Base-by-base conservation (phyloP, 2,329 filamentous ascomycete genomes). In the Clonostachys byssicola region DNA sequence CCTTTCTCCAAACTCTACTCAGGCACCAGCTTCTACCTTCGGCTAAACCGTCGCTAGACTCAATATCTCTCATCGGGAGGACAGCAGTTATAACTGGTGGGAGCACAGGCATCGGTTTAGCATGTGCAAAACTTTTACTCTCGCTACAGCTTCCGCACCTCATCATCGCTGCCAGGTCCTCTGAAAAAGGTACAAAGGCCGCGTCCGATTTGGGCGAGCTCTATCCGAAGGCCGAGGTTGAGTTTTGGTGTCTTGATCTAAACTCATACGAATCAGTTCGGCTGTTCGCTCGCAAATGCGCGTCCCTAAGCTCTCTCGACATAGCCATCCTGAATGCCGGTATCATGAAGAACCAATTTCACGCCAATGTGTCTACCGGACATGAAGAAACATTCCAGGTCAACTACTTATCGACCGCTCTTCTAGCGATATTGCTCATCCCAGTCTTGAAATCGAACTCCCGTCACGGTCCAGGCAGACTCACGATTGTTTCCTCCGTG, bases 91-190 rank as follows among this genome's bases (percentile, higher is more conserved):
- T 75, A 12, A 74, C 72, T 0, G 73, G 73, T 2, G 56, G 62
- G 30, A 75, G 74, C 49, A 59, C 52, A 5, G 73, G 73, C 0
- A 56, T 76, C 1, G 73, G 73, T 4, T 56, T 72, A 16, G 72
- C 73, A 57, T 54, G 62, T 5, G 61, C 63, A 8, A 56, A 60
- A 2, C 68, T 74, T 50, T 62, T 75, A 38, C 58, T 68, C 3
- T 48, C 55, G 5, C 59, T 67, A 34, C 56, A 60, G 1, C 55
- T 71, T 12, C 59, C 60, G 5, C 63, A 60, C 34, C 54, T 75
- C 4, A 66, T 75, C 47, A 53, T 75, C 16, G 70, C 62, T 10
- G 70, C 72, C 5, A 68, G 72, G 3, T 54, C 53, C 3, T 23
- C 56, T 1, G 48, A 57, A 9, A 50, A 35, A 1, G 56, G 57